Evolutionary conservation across 1,284 basidiomycete species (phyloP).

Genomic region (Cryptococcus jaspeensis): DNA sequence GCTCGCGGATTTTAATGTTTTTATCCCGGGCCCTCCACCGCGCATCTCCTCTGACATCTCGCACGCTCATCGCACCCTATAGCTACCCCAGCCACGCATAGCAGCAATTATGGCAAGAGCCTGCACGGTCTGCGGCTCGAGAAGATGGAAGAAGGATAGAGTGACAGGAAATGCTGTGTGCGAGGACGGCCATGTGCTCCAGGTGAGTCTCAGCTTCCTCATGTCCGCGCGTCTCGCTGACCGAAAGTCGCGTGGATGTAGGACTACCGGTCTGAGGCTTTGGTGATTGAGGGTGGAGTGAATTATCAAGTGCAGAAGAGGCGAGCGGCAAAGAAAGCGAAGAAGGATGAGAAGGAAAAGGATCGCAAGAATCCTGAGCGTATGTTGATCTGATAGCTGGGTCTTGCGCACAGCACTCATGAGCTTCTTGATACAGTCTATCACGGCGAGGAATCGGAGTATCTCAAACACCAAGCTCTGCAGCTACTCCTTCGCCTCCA

Average conservation of each 20-base stretch:
- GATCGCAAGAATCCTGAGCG: constrained; percentile 31
- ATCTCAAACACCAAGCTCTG: constrained; percentile 74
- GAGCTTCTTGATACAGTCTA: constrained; percentile 60
- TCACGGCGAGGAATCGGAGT: constrained; percentile 71
- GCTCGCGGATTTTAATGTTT: constrained; percentile 1
- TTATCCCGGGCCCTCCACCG: constrained; percentile 16
- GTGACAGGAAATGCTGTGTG: constrained; percentile 45
- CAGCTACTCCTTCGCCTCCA: constrained; percentile 77
- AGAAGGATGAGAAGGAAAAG: constrained; percentile 21
- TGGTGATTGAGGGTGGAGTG: constrained; percentile 32
- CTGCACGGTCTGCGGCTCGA: constrained; percentile 46
- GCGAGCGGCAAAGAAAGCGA: constrained; percentile 29
- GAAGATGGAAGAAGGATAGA: constrained; percentile 44
- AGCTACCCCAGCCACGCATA: not conserved
- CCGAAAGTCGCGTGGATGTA: constrained; percentile 5
- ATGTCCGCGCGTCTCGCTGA: not conserved
- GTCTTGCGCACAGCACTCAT: not conserved
- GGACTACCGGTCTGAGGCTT: constrained; percentile 46
- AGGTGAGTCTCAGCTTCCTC: constrained; percentile 29
- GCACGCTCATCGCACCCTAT: not conserved
- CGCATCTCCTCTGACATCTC: not conserved
- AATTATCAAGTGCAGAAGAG: constrained; percentile 37
- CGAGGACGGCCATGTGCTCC: constrained; percentile 50
- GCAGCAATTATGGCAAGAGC: constrained; percentile 32
- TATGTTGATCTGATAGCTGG: constrained; percentile 17